A percentile compares a stretch with the other conserved stretches of the same genome.
These are phyloP conservation scores for Termitomyces sp. DNA, from an alignment of 768 basidiomycete species.

Conservation along the genomic window DNA sequence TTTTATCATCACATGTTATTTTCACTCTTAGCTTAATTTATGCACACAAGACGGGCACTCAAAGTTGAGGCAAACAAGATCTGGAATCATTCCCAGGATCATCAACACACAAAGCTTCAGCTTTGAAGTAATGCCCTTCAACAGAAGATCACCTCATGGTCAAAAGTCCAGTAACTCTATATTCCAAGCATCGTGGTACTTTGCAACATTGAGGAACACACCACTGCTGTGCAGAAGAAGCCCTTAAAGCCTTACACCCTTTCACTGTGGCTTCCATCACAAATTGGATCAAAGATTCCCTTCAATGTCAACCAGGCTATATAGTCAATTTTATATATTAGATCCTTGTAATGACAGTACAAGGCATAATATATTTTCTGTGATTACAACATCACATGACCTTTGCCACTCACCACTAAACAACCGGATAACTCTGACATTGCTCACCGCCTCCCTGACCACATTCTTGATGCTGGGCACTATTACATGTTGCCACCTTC, in stretches of 20 bases:
- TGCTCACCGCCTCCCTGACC: too few relatives aligned
- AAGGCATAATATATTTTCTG: too few relatives aligned
- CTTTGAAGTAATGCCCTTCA: constrained; percentile 7
- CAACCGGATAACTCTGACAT: too few relatives aligned
- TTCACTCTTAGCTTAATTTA: background rate
- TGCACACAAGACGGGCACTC: constrained; percentile 9
- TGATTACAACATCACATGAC: too few relatives aligned
- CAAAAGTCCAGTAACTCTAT: constrained; percentile 13
- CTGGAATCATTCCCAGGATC: constrained; percentile 10
- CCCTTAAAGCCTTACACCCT: background rate
- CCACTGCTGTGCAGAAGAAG: background rate
- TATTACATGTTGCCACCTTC: too few relatives aligned
- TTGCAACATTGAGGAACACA: background rate
- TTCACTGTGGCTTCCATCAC: too few relatives aligned
- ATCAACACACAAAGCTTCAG: too few relatives aligned
- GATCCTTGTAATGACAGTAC: too few relatives aligned
- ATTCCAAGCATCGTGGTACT: constrained; percentile 7
- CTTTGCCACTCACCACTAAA: too few relatives aligned
- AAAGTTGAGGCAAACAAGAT: background rate
- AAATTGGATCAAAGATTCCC: background rate
- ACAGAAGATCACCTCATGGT: constrained; percentile 16
- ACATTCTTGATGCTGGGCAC: too few relatives aligned
- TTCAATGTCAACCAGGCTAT: constrained; percentile 4
- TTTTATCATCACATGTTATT: background rate
- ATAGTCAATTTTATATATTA: too few relatives aligned